Base-by-base conservation (phyloP, 805 yeast genomes). In the Pichia californica region DNA sequence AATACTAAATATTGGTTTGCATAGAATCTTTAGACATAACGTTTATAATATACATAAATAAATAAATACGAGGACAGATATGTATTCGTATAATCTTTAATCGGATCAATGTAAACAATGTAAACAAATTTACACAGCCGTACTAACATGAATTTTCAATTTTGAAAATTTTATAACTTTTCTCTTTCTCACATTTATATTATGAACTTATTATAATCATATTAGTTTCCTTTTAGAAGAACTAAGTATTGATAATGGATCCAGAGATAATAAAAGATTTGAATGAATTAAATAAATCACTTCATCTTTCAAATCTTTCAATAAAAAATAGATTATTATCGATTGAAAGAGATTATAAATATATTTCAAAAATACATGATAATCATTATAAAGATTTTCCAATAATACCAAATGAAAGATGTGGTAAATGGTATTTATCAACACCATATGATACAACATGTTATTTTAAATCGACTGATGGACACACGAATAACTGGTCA, bases 401-500 rank as follows among this genome's bases (percentile, higher is more conserved):
- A 7, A 38, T 77, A 8, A 58, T 80, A 2, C 83, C 95, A 5
- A 88, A 88, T 58, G 91, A 84, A 58, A 64, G 96, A 40, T 88
- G 96, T 61, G 96, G 96, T 0, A 56, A 76, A 13, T 88, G 96
- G 96, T 88, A 88, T 53, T 76, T 81, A 74, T 0, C 79, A 2
- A 16, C 4, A 2, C 14, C 36, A 19, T 3, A 20, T 27, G n/a
- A 27, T 11, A 23, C 25, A 7, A 23, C 45, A 0, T 75, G 81
- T 15, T 88, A 88, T 55, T 88, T 88, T 66, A 88, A 88, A 56
- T 83, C 94, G 21, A 88, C 96, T 0, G 96, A 88, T 63, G 97
- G 97, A 0, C 97, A 88, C 55, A 79, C 77, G 0, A 73, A 74
- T 43, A 80, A 85, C 50, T 88, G 96, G 96, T 71, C 73, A 27